Evolutionary conservation across 2,329 filamentous ascomycete genomes (phyloP), one percentile per base, ranked within the genome.

Genomic region (Xylariaceae sp.): DNA sequence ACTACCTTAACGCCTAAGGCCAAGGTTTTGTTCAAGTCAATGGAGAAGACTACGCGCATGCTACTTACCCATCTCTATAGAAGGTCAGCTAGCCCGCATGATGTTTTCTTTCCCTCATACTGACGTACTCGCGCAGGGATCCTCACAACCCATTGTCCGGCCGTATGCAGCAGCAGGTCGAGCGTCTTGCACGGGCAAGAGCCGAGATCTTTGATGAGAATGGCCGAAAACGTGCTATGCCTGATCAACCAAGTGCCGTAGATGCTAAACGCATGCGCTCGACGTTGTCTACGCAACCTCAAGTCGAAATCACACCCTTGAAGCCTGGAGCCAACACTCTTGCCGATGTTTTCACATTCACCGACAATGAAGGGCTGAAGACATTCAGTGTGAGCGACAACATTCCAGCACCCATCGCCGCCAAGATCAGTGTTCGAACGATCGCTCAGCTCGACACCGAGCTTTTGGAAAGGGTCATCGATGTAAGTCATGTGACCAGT

Each of bases 31-130:
- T 82, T 96, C 62, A 91, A 88, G 74, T 97, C 93, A 4, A 94
- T 99, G 86, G 93, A 97, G 74, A 91, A 96, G 71, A 99, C 94
- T 23, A 89, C 89, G 2, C 85, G 92, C 68, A 86, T 92, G 66
- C 77, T 99, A 51, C 80, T 97, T 45, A 82, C 92, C 56, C 92
- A 97, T 74, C 78, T 96, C 56, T 80, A 88, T 66, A 93, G 93
- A 76, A 83, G 86, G 88, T 90, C 79, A 66, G 79, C 63, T 44
- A 30, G 52, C 45, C 55, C 50, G 51, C 42, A 23, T 58, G 13
- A 50, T 51, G 45, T 30, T 55, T 5, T 52, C 52, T 47, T 23
- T 23, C 58, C 44, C 50, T 53, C 65, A 74, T 64, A 74, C 67
- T 65, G 44, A 64, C 51, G 53, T 45, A 18, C 0, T 7, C 6